Conservation (phyloP, 2,329 filamentous ascomycete species). For the Aspergillus calidoustus region DNA sequence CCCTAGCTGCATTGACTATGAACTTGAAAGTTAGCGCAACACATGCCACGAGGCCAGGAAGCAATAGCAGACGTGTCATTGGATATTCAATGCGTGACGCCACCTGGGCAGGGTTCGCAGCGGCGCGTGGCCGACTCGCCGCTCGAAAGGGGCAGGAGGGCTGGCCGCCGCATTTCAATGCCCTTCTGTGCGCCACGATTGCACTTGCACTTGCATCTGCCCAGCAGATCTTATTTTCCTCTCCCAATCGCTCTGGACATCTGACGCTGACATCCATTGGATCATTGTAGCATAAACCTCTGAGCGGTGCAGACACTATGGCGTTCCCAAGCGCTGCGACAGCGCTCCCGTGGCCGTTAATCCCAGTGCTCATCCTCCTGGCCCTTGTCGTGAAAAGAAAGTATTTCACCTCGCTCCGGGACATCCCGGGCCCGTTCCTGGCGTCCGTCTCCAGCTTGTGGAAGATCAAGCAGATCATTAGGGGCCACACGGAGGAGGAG, state of each 20-base stretch:
- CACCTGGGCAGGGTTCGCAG: no score
- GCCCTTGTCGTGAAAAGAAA: slow-evolving; percentile 36
- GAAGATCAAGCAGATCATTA: slow-evolving; percentile 44
- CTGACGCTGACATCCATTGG: neutral
- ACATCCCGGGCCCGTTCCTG: slow-evolving; percentile 49
- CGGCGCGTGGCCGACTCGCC: neutral
- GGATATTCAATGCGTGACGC: no score
- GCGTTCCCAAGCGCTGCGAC: neutral
- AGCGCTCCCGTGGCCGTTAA: neutral
- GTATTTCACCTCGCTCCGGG: slow-evolving; percentile 51
- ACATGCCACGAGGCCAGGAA: neutral
- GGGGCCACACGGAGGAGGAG: slow-evolving; percentile 45
- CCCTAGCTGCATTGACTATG: neutral
- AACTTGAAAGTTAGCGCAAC: neutral
- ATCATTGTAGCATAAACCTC: no score
- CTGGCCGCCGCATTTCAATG: no score
- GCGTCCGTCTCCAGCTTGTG: slow-evolving; percentile 48
- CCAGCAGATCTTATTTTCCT: neutral
- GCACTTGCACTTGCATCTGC: no score
- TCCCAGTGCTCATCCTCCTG: neutral
- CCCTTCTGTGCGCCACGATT: no score
- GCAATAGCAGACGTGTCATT: neutral
- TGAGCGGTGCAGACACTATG: neutral
- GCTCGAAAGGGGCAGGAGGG: neutral
- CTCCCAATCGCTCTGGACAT: neutral